Evolutionary conservation across 75 land plant genomes (phyloP), one percentile per base, ranked within the genome.

Genomic region (Chamaecyparis obtusa): DNA sequence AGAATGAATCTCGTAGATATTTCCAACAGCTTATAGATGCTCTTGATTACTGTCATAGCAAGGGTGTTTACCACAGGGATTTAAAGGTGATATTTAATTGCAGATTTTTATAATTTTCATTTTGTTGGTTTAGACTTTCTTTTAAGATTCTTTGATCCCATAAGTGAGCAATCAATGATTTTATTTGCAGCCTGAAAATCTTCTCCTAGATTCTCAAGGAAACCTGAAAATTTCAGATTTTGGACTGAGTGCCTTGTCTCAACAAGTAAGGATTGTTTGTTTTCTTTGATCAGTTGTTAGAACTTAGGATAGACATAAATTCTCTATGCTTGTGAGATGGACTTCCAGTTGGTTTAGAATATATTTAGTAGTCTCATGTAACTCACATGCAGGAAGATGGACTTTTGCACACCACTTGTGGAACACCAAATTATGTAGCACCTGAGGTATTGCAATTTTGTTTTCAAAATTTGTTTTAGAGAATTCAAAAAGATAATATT

Each of bases 371-470:
- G 39, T 64, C 43, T 81, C 48, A 33, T 84, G 56, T 32, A 32
- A 35, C 21, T 41, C 39, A 64, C 89, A 85, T 89, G 14, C 88
- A 96, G 97, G 95, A 92, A 75, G 97, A 90, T 89, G 94, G 87
- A 44, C 92, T 96, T 78, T 94, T 96, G 83, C 94, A 95, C 83
- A 96, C 97, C 35, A 94, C 96, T 49, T 96, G 97, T 90, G 97
- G 97, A 56, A 96, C 97, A 14, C 97, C 97, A 88, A 96, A 95
- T 88, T 96, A 96, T 91, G 94, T 96, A 84, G 95, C 97, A 39
- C 97, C 97, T 60, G 97, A 96, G 96, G 97, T 95, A 94, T 43
- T 16, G 41, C 60, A 67, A 54, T 24, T 88, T 71, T 27, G 6
- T 24, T 81, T 14, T 51, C 46, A 81, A 7, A 81, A 13, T 81